Evolutionary conservation across 1,284 basidiomycete genomes (phyloP).

Genomic region (Microbotryum scabiosae): DNA sequence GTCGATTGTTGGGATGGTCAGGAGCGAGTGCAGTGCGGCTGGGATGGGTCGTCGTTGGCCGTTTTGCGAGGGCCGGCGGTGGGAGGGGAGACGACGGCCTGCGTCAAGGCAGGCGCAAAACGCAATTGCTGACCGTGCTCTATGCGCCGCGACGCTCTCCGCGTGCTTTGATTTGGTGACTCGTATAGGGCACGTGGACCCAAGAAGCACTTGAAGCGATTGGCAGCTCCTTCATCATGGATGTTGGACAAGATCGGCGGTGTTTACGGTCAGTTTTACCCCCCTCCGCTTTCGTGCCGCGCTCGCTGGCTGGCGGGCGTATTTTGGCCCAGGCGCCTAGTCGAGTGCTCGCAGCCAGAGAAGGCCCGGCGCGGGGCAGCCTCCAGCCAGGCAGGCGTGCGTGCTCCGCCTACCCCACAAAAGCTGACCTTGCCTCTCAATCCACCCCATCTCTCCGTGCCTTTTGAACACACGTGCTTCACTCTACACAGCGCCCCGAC

Average conservation of each 20-base stretch:
- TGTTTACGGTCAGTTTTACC: constrained; percentile 48
- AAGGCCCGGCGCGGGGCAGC: too few species aligned
- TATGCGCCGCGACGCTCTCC: too few species aligned
- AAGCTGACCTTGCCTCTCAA: background rate
- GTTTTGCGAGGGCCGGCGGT: too few species aligned
- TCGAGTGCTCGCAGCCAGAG: too few species aligned
- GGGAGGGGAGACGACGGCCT: too few species aligned
- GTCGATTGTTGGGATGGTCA: too few species aligned
- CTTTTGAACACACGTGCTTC: background rate
- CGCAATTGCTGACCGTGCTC: too few species aligned
- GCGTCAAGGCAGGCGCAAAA: too few species aligned
- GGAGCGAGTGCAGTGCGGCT: too few species aligned
- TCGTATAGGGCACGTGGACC: constrained; percentile 53
- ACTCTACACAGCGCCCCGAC: background rate
- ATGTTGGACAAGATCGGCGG: constrained; percentile 99
- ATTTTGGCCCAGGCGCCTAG: too few species aligned
- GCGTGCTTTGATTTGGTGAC: background rate
- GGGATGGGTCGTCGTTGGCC: too few species aligned
- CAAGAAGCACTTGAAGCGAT: constrained; percentile 98
- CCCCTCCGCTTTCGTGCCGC: background rate
- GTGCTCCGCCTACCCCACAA: background rate
- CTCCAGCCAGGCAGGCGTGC: background rate
- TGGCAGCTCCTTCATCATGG: constrained; percentile 96
- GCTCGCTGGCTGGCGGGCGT: too few species aligned
- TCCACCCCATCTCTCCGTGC: background rate